Conservation (phyloP, 2,329 filamentous ascomycete species). For the Neocucurbitaria cava region DNA sequence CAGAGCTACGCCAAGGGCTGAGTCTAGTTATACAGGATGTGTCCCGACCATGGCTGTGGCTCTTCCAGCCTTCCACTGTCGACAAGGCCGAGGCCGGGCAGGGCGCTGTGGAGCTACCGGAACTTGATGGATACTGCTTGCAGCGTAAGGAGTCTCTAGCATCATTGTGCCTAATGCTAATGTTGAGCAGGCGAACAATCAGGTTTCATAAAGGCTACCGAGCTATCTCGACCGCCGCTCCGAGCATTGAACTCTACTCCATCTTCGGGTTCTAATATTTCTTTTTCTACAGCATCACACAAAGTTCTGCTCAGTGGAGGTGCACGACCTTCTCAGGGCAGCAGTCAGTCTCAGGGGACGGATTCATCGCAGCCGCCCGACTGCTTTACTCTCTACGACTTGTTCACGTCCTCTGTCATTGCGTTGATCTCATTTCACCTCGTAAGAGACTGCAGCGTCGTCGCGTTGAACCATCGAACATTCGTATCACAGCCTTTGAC, state of each 20-base stretch:
- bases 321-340: constrained; percentile 24
- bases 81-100: constrained; percentile 33
- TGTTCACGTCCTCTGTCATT: constrained; percentile 47
- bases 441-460: constrained; percentile 38
- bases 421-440: constrained; percentile 44
- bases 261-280: constrained; percentile 20
- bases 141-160: constrained; percentile 30
- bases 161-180: constrained; percentile 24
- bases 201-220: constrained; percentile 42
- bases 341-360: constrained; percentile 15
- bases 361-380: constrained; percentile 37
- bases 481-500: constrained; percentile 37
- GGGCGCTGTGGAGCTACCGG: constrained; percentile 28
- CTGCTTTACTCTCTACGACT: constrained; percentile 44
- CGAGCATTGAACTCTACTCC: constrained; percentile 30
- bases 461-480: constrained; percentile 48
- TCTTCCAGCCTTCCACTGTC: constrained; percentile 37
- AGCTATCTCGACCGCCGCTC: constrained; percentile 41
- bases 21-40: constrained; percentile 42
- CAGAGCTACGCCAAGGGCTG: constrained; percentile 33
- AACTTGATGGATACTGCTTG: constrained; percentile 38
- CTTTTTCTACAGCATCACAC: constrained; percentile 26
- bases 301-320: constrained; percentile 28
- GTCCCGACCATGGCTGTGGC: constrained; percentile 43
- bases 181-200: constrained; percentile 37